A percentile compares a stretch with the other conserved stretches of the same genome.
Conservation (phyloP, 202 grass and related monocot genomes). For the Panicum hallii region DNA sequence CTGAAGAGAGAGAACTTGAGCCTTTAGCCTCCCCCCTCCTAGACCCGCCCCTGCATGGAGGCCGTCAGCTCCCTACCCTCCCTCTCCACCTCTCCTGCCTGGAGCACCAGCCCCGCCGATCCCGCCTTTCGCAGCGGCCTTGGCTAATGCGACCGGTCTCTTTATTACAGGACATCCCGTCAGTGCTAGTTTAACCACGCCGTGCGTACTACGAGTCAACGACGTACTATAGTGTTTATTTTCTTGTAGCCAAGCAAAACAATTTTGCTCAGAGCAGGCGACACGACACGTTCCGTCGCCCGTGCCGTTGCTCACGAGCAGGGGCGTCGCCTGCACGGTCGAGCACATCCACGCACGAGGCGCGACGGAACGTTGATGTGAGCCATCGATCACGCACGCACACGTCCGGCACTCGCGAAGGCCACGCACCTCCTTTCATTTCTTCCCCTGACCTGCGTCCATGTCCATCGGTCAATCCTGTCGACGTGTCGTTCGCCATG, state of each 20-base stretch:
- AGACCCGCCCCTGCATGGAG: too few relatives aligned
- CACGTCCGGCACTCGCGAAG: background rate
- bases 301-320: too few relatives aligned
- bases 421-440: background rate
- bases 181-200: background rate
- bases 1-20: too few relatives aligned
- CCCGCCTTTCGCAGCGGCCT: too few relatives aligned
- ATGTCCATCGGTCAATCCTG: background rate
- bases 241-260: background rate
- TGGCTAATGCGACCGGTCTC: too few relatives aligned
- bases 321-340: too few relatives aligned
- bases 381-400: background rate
- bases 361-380: slow-evolving; percentile 17
- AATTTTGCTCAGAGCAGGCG: background rate
- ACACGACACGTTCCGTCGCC: background rate
- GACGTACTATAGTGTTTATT: background rate
- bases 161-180: too few relatives aligned
- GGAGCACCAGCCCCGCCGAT: too few relatives aligned
- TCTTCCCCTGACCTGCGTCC: background rate
- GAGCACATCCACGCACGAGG: background rate
- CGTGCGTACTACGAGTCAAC: background rate
- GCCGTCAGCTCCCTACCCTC: too few relatives aligned
- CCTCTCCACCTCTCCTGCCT: too few relatives aligned
- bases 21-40: too few relatives aligned
- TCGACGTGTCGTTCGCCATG: background rate